Conservation (phyloP, 2,329 filamentous ascomycete genomes). For the Teratosphaeria nubilosa region DNA sequence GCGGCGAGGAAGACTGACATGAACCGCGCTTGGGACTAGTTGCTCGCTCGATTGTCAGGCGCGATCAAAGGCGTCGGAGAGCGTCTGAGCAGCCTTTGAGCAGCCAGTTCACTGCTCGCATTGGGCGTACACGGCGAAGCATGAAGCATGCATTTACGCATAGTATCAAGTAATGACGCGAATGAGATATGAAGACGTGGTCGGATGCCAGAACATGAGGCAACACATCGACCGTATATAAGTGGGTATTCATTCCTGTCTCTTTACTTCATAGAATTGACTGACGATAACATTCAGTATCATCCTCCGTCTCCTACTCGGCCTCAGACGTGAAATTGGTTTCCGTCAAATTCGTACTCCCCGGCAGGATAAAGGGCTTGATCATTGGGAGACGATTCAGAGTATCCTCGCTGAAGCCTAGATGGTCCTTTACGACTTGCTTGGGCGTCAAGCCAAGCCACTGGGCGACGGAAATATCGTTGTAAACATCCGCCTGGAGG, state of each 20-base stretch:
- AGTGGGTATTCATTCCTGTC: background rate
- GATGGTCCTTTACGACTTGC: constrained; percentile 25
- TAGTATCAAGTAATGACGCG: too few relatives aligned
- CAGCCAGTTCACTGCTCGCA: too few relatives aligned
- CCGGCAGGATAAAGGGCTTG: constrained; percentile 27
- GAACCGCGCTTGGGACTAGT: too few relatives aligned
- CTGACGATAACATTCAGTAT: background rate
- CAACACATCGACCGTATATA: background rate
- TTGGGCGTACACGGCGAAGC: too few relatives aligned
- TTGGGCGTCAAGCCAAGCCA: constrained; percentile 45
- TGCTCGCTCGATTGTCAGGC: too few relatives aligned
- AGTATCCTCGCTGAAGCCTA: background rate
- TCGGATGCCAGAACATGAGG: too few relatives aligned
- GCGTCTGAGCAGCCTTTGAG: background rate
- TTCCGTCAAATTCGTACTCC: constrained; percentile 26
- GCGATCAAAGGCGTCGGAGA: background rate
- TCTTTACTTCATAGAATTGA: background rate
- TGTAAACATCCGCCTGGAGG: constrained; percentile 42
- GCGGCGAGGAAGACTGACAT: background rate
- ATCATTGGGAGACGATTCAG: constrained; percentile 1
- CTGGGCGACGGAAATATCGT: constrained; percentile 48
- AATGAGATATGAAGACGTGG: too few relatives aligned
- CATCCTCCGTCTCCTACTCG: background rate
- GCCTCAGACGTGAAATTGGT: constrained; percentile 27
- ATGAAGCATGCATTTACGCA: too few relatives aligned